Evolutionary conservation across 192 early-diverging fungal genomes (phyloP).

Genomic region (Pilaira anomala): DNA sequence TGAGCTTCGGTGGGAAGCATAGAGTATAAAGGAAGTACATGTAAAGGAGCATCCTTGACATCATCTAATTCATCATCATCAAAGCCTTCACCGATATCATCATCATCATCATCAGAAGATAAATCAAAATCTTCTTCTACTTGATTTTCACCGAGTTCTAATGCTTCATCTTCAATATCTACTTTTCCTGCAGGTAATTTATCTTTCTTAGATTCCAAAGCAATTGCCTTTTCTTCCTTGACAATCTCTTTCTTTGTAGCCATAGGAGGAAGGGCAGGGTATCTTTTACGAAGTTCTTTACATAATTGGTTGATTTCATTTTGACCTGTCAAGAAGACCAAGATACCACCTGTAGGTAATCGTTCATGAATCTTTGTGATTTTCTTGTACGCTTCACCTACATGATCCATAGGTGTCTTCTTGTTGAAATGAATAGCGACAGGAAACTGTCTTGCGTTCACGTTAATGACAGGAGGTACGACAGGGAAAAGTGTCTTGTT

Average conservation of each 20-base stretch:
- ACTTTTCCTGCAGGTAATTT: slow-evolving; percentile 36
- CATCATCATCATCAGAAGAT: slow-evolving; percentile 56
- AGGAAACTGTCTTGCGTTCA: slow-evolving; percentile 89
- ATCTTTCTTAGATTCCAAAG: slow-evolving; percentile 14
- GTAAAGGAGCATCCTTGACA: slow-evolving; percentile 66
- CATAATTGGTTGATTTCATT: slow-evolving; percentile 84
- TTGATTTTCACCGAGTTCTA: slow-evolving; percentile 51
- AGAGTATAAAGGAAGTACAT: slow-evolving; percentile 97
- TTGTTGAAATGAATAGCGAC: slow-evolving; percentile 92
- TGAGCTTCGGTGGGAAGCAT: slow-evolving; percentile 88
- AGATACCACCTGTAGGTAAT: slow-evolving; percentile 89
- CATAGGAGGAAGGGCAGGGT: slow-evolving; percentile 49
- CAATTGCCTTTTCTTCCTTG: slow-evolving; percentile 25
- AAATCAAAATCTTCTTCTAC: slow-evolving; percentile 46
- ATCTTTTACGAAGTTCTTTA: slow-evolving; percentile 70
- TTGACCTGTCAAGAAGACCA: slow-evolving; percentile 95
- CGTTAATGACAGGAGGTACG: slow-evolving; percentile 84
- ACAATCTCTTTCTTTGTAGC: slow-evolving; percentile 33
- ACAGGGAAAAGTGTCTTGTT: slow-evolving; percentile 73
- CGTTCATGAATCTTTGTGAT: slow-evolving; percentile 89
- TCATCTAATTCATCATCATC: slow-evolving; percentile 62
- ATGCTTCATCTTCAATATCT: slow-evolving; percentile 60
- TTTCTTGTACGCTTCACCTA: slow-evolving; percentile 87
- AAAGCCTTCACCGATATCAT: slow-evolving; percentile 55
- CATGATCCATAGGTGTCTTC: slow-evolving; percentile 87